These are phyloP conservation scores for fission yeast (Schizosaccharomyces pombe) DNA, from an alignment of 805 yeast species.

Conservation along the genomic window ASM294v3 CU329670.1:2494501-2495000, in stretches of 20 bases:
- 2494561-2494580: too few relatives aligned
- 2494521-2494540: too few relatives aligned
- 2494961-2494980: constrained; percentile 48
- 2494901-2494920: constrained; percentile 37
- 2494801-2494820: neutral
- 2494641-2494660: too few relatives aligned
- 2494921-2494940: constrained; percentile 55
- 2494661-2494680: too few relatives aligned
- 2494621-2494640: too few relatives aligned
- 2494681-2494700: too few relatives aligned
- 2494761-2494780: neutral
- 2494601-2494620: too few relatives aligned
- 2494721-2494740: too few relatives aligned
- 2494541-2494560: too few relatives aligned
- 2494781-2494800: neutral
- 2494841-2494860: neutral
- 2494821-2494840: constrained; percentile 1
- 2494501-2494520: too few relatives aligned
- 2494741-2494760: neutral
- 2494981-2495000: constrained; percentile 69
- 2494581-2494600: too few relatives aligned
- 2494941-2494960: constrained; percentile 82
- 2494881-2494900: neutral
- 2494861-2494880: neutral
- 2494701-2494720: too few relatives aligned